phyloP scores from a whole-genome alignment of 352 stramenopile genomes.

The Globisporangium apiculatum region DNA sequence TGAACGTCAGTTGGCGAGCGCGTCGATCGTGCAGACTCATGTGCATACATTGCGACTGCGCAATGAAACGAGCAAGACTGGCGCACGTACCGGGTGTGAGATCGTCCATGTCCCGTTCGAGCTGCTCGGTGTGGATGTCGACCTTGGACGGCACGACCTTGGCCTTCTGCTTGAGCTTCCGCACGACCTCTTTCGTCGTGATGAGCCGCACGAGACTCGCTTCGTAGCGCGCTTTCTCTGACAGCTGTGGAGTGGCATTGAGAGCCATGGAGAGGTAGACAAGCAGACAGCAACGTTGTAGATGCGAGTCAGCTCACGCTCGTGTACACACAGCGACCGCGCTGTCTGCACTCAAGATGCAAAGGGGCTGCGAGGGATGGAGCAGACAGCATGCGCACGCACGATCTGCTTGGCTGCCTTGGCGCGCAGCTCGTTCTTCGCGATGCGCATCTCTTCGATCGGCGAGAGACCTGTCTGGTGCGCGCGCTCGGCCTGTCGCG shows the following conservation, averaged over 20 bases:
- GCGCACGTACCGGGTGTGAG: constrained; percentile 52
- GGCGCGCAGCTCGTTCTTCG: constrained; percentile 70
- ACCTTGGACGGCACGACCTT: constrained; percentile 37
- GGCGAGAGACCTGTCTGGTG: constrained; percentile 72
- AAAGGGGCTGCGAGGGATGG: too few relatives aligned
- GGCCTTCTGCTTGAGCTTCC: constrained; percentile 49
- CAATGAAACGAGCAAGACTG: background rate
- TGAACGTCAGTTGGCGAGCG: background rate
- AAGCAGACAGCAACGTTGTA: background rate
- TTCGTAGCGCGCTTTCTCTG: constrained; percentile 24
- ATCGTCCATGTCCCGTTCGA: constrained; percentile 66
- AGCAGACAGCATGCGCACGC: background rate
- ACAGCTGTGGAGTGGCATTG: constrained; percentile 5
- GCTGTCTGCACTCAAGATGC: background rate
- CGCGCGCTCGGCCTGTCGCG: constrained; percentile 54
- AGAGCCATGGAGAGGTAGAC: background rate
- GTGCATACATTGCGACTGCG: too few relatives aligned
- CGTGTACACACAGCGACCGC: too few relatives aligned
- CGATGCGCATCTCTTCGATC: constrained; percentile 79
- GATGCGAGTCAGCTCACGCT: too few relatives aligned
- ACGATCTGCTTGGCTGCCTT: constrained; percentile 58
- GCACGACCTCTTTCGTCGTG: constrained; percentile 45
- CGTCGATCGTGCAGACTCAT: background rate
- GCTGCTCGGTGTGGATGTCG: constrained; percentile 23
- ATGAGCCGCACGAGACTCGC: constrained; percentile 53